Base-by-base conservation (phyloP, 163 green algal species). In the Trebouxia gelatinosa region DNA sequence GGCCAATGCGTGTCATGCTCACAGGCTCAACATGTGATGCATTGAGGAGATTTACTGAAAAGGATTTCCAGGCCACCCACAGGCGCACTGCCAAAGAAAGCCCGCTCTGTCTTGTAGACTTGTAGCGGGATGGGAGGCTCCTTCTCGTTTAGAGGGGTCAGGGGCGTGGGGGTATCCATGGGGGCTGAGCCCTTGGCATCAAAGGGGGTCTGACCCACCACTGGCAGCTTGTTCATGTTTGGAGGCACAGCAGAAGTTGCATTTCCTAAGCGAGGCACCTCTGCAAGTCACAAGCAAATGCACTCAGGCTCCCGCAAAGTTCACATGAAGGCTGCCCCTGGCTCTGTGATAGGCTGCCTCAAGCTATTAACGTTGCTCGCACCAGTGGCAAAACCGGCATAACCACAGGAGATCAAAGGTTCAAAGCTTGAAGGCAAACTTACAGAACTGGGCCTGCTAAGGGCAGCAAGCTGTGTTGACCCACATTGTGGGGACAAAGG, bases 221-320 rank as follows among this genome's bases (percentile, higher is more conserved):
- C 62, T 46, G 62, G 11, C 32, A 70, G 62, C 62, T 70, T 70
- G 62, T 70, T 70, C 62, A 70, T 46, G 13, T 48, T 46, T 46
- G 62, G 62, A 2, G 62, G 29, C 32, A 70, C 62, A 16, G 62
- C 26, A 61, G 31, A 58, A 9, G 39, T 40, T 0, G 23, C n/a
- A n/a, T n/a, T n/a, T n/a, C n/a, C n/a, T n/a, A n/a, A n/a, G n/a
- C n/a, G n/a, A n/a, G n/a, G n/a, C n/a, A n/a, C n/a, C n/a, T n/a
- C n/a, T n/a, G n/a, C n/a, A n/a, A n/a, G n/a, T n/a, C n/a, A n/a
- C n/a, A n/a, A n/a, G n/a, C n/a, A n/a, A n/a, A n/a, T 1, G 3
- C 3, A 59, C 2, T 91, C 94, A 84, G 95, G 94, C 83, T 97
- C 88, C 0, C 94, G 94, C 19, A 97, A 78, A 37, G 98, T 92